Conservation (phyloP, 306 rosid genomes). For the Dryas alaskensis region DNA sequence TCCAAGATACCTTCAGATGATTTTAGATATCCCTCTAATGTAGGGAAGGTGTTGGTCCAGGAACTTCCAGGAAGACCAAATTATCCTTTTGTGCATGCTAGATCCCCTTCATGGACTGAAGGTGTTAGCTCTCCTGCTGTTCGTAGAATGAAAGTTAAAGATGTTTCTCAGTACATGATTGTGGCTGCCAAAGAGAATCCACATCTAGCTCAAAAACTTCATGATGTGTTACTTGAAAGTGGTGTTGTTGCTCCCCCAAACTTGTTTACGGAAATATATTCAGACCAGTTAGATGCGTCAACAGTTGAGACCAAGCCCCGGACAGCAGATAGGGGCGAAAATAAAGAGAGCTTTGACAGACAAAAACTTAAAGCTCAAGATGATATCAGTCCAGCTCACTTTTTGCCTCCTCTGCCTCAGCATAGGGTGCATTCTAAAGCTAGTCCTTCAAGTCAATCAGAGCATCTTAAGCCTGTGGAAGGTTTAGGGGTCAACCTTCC, state of each 20-base stretch:
- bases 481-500: constrained; percentile 52
- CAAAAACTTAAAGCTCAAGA: constrained; percentile 40
- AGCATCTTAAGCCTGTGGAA: constrained; percentile 54
- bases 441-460: constrained; percentile 49
- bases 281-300: constrained; percentile 48
- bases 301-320: constrained; percentile 40
- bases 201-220: constrained; percentile 84
- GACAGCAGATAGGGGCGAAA: constrained; percentile 44
- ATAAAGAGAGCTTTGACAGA: constrained; percentile 34
- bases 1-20: constrained; percentile 30
- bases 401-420: constrained; percentile 69
- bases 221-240: constrained; percentile 86
- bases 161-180: constrained; percentile 93
- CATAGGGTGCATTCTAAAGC: constrained; percentile 47
- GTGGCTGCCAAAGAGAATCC: constrained; percentile 98
- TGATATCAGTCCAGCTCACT: constrained; percentile 34
- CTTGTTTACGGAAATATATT: constrained; percentile 73
- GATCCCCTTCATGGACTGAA: constrained; percentile 99
- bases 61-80: constrained; percentile 52
- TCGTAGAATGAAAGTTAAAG: constrained; percentile 73
- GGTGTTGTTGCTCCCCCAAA: constrained; percentile 93
- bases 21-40: constrained; percentile 35
- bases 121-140: constrained; percentile 83
- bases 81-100: constrained; percentile 53
- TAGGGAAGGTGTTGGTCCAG: constrained; percentile 39